Conservation (phyloP, 352 stramenopile species). For the Pythium biforme region DNA sequence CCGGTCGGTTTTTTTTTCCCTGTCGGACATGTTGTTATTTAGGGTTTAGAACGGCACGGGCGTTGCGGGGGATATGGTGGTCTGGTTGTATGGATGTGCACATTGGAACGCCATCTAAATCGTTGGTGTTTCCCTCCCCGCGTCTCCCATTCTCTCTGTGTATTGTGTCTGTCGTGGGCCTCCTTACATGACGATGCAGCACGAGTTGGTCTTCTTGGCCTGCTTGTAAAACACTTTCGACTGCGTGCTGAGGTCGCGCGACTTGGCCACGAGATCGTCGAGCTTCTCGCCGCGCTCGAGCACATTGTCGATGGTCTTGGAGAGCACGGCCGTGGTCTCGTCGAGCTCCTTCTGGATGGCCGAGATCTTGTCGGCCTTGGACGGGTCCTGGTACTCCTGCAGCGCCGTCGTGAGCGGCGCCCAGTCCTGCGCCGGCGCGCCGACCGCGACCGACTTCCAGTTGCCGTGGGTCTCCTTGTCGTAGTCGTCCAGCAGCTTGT, state of each 20-base stretch:
- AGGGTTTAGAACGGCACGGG: too few relatives aligned
- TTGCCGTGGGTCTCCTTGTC: slow-evolving; percentile 63
- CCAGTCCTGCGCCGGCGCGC: slow-evolving; percentile 81
- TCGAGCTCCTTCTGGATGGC: slow-evolving; percentile 99
- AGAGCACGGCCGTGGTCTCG: slow-evolving; percentile 98
- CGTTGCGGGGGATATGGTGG: too few relatives aligned
- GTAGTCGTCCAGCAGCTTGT: slow-evolving; percentile 97
- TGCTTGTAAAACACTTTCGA: slow-evolving; percentile 99
- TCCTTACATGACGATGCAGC: slow-evolving; percentile 93
- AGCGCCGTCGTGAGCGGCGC: slow-evolving; percentile 91
- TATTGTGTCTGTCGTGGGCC: background rate
- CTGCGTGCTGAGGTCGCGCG: slow-evolving; percentile 97
- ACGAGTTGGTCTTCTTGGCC: slow-evolving; percentile 99
- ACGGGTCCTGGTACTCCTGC: slow-evolving; percentile 96
- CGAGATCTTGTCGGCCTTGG: slow-evolving; percentile 99
- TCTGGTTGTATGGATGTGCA: too few relatives aligned
- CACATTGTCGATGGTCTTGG: slow-evolving; percentile 99
- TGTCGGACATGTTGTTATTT: too few relatives aligned
- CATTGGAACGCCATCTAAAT: background rate
- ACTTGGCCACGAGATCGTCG: slow-evolving; percentile 98
- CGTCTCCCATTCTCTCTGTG: background rate
- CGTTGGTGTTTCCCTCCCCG: background rate
- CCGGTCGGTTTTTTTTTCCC: too few relatives aligned
- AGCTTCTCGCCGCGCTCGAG: slow-evolving; percentile 98
- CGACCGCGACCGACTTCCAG: slow-evolving; percentile 56